Evolutionary conservation across 345 rosid genomes (phyloP), one percentile per base, ranked within the genome.

Genomic region (Citrus inodora): DNA sequence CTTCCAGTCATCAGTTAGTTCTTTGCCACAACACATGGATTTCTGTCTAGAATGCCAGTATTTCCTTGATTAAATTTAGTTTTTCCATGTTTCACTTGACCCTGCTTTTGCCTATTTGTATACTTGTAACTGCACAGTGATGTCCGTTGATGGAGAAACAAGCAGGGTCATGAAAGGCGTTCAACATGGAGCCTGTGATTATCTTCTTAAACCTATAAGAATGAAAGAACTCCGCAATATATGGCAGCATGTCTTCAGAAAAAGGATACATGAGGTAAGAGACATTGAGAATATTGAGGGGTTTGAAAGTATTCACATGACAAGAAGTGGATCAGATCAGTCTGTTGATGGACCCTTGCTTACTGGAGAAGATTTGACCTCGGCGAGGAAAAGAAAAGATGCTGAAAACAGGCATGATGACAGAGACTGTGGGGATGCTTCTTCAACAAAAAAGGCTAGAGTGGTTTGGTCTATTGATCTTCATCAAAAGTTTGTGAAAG

Each of bases 191-290:
- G 98, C 99, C 1, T 95, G 99, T 59, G 99, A 95, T 86, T 93
- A 95, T 83, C 95, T 95, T 53, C 93, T 95, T 22, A 95, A 96
- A 90, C 97, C 99, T 1, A 96, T 96, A 82, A 70, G 98, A 72
- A 93, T 96, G 98, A 96, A 96, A 81, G 99, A 93, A 74, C 94
- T 93, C n/a, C 87, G 92, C 75, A 96, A 93, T 78, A 96, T 96
- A 81, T 96, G 99, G 99, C 99, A 96, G 76, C 99, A 96, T 68
- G 99, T 96, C 7, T 81, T 92, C 7, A 83, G 98, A 74, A 96
- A 93, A 83, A 92, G 86, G 85, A 92, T 95, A 70, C 90, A 90
- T 19, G 97, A 93, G 84, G 88, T 89, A 30, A 88, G 91, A 83
- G 97, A 91, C 72, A 87, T 92, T 21, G 97, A 91, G 35, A 86